phyloP scores from a whole-genome alignment of 2,329 filamentous ascomycete species.

The Pseudogymnoascus verrucosus region DNA sequence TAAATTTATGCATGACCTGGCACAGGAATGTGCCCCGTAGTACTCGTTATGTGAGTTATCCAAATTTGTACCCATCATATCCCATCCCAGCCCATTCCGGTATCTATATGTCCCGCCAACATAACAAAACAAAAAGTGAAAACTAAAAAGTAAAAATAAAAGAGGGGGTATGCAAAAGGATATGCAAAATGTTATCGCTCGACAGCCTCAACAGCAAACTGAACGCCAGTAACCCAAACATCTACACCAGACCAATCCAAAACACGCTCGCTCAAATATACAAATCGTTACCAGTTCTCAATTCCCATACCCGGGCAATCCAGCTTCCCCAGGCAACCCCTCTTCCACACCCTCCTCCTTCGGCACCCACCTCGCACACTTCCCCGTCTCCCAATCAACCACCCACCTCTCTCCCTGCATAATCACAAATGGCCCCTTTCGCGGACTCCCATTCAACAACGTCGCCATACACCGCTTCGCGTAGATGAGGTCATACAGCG shows the following conservation, averaged over 20 bases:
- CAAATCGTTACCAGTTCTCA: not conserved
- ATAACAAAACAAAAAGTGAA: not conserved
- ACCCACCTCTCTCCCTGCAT: conserved; percentile 50
- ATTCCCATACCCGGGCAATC: conserved; percentile 8
- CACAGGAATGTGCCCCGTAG: not conserved
- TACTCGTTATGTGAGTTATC: not conserved
- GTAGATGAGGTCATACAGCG: conserved; percentile 49
- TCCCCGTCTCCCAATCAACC: conserved; percentile 51
- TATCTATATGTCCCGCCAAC: not conserved
- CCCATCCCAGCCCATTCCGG: not conserved
- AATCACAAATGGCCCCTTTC: conserved; percentile 51
- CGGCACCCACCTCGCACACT: conserved; percentile 43
- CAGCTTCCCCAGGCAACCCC: not conserved
- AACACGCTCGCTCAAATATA: not conserved
- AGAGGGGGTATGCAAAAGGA: not conserved
- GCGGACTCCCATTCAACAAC: conserved; percentile 46
- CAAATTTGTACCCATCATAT: not conserved
- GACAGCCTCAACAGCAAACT: not conserved
- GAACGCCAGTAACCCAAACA: not conserved
- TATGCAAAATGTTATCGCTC: not conserved
- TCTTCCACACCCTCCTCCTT: not conserved
- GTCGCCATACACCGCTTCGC: conserved; percentile 54
- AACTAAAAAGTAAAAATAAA: not conserved
- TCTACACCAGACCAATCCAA: not conserved
- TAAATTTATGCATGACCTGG: conserved; percentile 5